A percentile compares a stretch with the other conserved stretches of the same genome.
phyloP scores from a whole-genome alignment of 306 rosid species.

The Benincasa hispida region DNA sequence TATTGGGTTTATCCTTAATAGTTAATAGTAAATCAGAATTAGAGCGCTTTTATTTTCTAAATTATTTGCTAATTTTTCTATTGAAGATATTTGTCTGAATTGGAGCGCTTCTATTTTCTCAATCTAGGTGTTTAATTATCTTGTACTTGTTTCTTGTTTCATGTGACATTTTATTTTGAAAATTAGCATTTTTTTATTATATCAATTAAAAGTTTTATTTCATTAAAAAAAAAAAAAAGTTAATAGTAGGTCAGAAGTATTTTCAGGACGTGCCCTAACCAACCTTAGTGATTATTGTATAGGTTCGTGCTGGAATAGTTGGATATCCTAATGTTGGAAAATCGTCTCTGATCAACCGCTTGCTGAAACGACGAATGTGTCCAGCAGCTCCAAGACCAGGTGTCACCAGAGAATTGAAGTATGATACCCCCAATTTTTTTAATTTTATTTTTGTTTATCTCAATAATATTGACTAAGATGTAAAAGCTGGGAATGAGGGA shows the following conservation, averaged over 20 bases:
- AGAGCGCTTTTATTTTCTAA: too few species aligned
- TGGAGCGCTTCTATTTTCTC: too few species aligned
- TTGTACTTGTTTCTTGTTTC: too few species aligned
- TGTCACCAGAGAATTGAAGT: constrained; percentile 78
- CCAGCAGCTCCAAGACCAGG: constrained; percentile 98
- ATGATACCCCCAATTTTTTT: constrained; percentile 4
- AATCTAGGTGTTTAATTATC: too few species aligned
- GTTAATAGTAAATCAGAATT: neutral
- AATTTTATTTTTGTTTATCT: too few species aligned
- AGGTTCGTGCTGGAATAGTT: constrained; percentile 97
- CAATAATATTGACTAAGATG: neutral
- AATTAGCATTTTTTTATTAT: too few species aligned
- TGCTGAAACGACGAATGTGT: constrained; percentile 80
- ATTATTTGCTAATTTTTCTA: too few species aligned
- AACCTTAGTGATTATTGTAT: constrained; percentile 1
- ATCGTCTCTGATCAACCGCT: constrained; percentile 78
- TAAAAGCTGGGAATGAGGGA: neutral
- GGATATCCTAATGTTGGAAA: constrained; percentile 98
- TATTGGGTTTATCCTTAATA: neutral
- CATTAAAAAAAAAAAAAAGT: too few species aligned
- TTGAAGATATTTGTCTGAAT: too few species aligned
- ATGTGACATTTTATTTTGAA: too few species aligned
- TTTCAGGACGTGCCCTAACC: neutral
- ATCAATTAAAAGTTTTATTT: too few species aligned
- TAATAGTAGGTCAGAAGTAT: neutral